These are phyloP conservation scores for Solanum pinnatisectum DNA, from an alignment of 257 asterid genomes.

Conservation along the genomic window DNA sequence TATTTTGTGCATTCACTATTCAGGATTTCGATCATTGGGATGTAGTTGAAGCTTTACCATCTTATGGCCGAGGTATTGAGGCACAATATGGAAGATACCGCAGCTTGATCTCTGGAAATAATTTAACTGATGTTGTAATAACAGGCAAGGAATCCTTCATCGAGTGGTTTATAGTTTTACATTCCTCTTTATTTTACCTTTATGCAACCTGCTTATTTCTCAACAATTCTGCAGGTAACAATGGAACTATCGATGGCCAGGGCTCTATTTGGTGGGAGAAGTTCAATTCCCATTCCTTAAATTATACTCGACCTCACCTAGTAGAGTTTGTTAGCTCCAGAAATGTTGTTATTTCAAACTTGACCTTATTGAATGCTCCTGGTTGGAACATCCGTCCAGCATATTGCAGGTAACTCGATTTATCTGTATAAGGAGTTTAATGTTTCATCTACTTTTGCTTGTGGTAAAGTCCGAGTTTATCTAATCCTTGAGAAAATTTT, in stretches of 20 bases:
- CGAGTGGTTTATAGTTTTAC: background rate
- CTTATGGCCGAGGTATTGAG: conserved; percentile 43
- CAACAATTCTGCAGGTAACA: conserved; percentile 50
- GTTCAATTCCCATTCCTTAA: conserved; percentile 40
- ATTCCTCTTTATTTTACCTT: background rate
- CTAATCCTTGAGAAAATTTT: background rate
- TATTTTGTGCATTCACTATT: background rate
- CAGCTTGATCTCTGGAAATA: conserved; percentile 30
- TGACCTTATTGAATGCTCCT: conserved; percentile 87
- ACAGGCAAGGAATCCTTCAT: conserved; percentile 24
- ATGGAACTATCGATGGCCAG: conserved; percentile 93
- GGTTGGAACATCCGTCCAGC: conserved; percentile 81
- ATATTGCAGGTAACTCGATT: conserved; percentile 74
- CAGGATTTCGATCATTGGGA: conserved; percentile 34
- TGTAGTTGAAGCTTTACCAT: conserved; percentile 30
- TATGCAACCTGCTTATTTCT: background rate
- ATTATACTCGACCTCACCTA: conserved; percentile 85
- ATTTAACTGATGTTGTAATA: conserved; percentile 35
- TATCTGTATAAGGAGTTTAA: background rate
- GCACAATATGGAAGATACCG: conserved; percentile 31
- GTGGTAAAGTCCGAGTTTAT: background rate
- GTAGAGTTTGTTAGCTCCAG: conserved; percentile 62
- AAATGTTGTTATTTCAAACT: conserved; percentile 69
- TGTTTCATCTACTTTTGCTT: background rate
- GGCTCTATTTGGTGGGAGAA: conserved; percentile 95